Conservation (phyloP, 495 filamentous ascomycete genomes). For the Cladorrhinum samala region DNA sequence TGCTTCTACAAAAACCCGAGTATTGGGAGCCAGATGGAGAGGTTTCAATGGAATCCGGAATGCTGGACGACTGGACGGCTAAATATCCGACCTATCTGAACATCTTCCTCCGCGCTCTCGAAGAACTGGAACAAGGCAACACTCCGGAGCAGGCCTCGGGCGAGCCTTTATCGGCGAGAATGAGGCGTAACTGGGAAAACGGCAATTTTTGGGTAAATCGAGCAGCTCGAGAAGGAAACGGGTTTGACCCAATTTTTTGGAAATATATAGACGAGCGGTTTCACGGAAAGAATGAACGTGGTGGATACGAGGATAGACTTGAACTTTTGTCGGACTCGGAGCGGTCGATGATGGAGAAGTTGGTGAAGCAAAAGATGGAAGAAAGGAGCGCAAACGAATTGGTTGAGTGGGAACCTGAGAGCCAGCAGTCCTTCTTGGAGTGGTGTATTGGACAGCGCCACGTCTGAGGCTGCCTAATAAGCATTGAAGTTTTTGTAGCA, state of each 20-base stretch:
- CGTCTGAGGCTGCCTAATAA: too few relatives aligned
- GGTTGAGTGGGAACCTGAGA: too few relatives aligned
- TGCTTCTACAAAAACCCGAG: background rate
- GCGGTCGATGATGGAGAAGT: slow-evolving; percentile 12
- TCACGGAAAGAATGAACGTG: slow-evolving; percentile 18
- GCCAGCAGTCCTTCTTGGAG: too few relatives aligned
- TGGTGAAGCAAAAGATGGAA: slow-evolving; percentile 20
- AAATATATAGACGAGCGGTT: slow-evolving; percentile 21
- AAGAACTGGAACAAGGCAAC: background rate
- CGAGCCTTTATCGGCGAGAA: slow-evolving; percentile 14
- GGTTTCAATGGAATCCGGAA: background rate
- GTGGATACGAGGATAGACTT: slow-evolving; percentile 19
- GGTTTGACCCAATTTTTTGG: slow-evolving; percentile 23
- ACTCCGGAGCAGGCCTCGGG: background rate
- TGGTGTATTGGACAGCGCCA: too few relatives aligned
- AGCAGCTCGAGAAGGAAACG: slow-evolving; percentile 23
- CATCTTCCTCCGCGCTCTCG: background rate
- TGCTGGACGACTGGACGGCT: background rate
- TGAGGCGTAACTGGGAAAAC: slow-evolving; percentile 28
- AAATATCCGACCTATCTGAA: slow-evolving; percentile 1
- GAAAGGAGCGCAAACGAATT: too few relatives aligned
- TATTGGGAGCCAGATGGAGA: background rate
- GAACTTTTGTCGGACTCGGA: slow-evolving; percentile 13
- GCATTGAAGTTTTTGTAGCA: too few relatives aligned
- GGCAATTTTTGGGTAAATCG: slow-evolving; percentile 29